Base-by-base conservation (phyloP, 2,329 filamentous ascomycete species). In the Venturia pyrina region DNA sequence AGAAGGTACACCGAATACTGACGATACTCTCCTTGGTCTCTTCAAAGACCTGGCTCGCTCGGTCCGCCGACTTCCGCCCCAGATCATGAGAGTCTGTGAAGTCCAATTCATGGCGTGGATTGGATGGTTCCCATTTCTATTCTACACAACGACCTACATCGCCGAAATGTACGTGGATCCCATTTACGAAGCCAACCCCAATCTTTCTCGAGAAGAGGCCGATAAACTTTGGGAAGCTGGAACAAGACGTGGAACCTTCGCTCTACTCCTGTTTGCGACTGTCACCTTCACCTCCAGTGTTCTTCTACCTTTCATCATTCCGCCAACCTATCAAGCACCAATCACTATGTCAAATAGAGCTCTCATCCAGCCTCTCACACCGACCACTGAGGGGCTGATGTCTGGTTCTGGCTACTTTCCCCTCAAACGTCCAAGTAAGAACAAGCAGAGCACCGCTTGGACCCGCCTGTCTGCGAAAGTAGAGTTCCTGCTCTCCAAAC, bases 61-160 rank as follows among this genome's bases (percentile, higher is more conserved):
- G 0, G 89, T 96, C 69, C 86, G 83, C 71, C 84, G 87, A 48
- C 81, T 98, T 7, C 93, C 93, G 0, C 87, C 88, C 0, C 92
- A 96, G 76, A 91, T 95, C 69, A 84, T 84, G 68, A 88, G 86
- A 69, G 91, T 97, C 46, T 97, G 93, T 66, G 71, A 77, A 64
- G 79, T 80, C 0, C 79, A 81, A 65, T 78, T 81, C 71, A 93
- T 88, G 68, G 91, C 91, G 5, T 98, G 93, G 93, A 87, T 97
- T 66, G 93, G 91, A 64, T 97, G 93, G 86, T 98, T 97, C 72
- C 93, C 93, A 0, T 92, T 96, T 75, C 82, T 98, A 2, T 97
- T 96, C 78, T 98, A 98, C 79, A 91, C 91, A 5, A 96, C 92
- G 1, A 96, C 91, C 21, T 98, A 95, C 75, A 89, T 97, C 70